Percentiles rank a stretch among this genome's conserved stretches.
These are phyloP conservation scores for Fusarium sp. DNA, from an alignment of 2,329 filamentous ascomycete species.

Conservation along the genomic window DNA sequence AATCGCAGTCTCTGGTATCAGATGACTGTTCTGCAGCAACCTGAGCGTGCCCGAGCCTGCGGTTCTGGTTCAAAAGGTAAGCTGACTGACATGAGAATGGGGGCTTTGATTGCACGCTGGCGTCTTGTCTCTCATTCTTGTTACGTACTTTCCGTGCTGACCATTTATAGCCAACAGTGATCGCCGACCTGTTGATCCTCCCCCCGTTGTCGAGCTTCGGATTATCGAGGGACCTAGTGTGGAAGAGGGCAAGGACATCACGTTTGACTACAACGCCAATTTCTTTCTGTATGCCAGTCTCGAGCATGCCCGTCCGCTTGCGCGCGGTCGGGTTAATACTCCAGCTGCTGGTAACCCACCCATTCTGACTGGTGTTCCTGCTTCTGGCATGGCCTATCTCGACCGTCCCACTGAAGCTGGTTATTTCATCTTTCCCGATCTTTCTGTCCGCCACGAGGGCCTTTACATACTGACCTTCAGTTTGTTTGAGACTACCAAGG, in stretches of 20 bases:
- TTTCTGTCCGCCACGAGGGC: conserved; percentile 95
- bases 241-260: conserved; percentile 74
- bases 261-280: conserved; percentile 93
- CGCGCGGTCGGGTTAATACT: conserved; percentile 78
- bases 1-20: conserved; percentile 83
- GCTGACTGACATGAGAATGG: conserved; percentile 44
- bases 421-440: conserved; percentile 97
- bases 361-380: conserved; percentile 92
- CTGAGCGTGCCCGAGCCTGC: conserved; percentile 92
- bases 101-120: background rate
- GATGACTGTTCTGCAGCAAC: conserved; percentile 90
- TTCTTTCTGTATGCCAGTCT: conserved; percentile 97
- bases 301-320: conserved; percentile 84
- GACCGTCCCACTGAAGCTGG: conserved; percentile 83
- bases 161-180: conserved; percentile 62
- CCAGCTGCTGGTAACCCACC: conserved; percentile 77
- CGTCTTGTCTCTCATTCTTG: background rate
- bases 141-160: conserved; percentile 25
- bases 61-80: conserved; percentile 95
- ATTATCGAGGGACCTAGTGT: conserved; percentile 79
- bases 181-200: conserved; percentile 91
- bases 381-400: conserved; percentile 95
- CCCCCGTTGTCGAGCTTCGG: conserved; percentile 90
- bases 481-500: conserved; percentile 93
- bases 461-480: conserved; percentile 92